Conservation (phyloP, 2,329 filamentous ascomycete species). For the Cladosporium austrohemisphaericum region DNA sequence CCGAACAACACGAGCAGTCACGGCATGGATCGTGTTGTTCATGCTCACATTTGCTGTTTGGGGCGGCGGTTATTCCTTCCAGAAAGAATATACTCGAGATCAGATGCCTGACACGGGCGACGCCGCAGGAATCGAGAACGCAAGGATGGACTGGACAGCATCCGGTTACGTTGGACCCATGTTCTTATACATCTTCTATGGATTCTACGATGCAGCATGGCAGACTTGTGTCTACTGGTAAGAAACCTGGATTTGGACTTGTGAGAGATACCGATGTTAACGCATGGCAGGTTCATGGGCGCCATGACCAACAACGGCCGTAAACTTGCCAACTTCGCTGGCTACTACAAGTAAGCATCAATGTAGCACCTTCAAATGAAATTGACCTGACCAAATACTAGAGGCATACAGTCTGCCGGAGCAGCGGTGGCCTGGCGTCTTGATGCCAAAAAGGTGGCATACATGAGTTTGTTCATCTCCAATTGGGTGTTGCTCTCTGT, state of each 20-base stretch:
- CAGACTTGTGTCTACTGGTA: conserved; percentile 15
- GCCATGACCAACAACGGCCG: conserved; percentile 87
- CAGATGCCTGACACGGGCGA: conserved; percentile 15
- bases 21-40: conserved; percentile 59
- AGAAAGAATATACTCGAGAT: conserved; percentile 55
- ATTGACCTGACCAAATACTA: not conserved
- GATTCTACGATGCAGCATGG: conserved; percentile 59
- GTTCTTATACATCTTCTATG: conserved; percentile 88
- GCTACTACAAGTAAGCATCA: conserved; percentile 88
- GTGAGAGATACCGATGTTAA: not conserved
- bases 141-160: conserved; percentile 61
- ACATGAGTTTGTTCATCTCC: conserved; percentile 67
- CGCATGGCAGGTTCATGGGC: conserved; percentile 68
- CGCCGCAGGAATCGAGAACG: conserved; percentile 16
- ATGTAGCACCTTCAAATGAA: not conserved
- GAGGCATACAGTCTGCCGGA: conserved; percentile 76
- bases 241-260: not conserved
- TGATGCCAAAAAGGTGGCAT: conserved; percentile 58
- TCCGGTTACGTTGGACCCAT: conserved; percentile 70
- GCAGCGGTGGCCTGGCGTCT: conserved; percentile 71
- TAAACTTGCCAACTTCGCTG: conserved; percentile 86
- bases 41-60: conserved; percentile 71
- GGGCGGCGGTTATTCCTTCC: conserved; percentile 81
- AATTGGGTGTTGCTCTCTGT: conserved; percentile 73
- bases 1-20: conserved; percentile 65